These are phyloP conservation scores for Linnemannia zychae DNA, from an alignment of 192 early-diverging fungal genomes.

Conservation along the genomic window DNA sequence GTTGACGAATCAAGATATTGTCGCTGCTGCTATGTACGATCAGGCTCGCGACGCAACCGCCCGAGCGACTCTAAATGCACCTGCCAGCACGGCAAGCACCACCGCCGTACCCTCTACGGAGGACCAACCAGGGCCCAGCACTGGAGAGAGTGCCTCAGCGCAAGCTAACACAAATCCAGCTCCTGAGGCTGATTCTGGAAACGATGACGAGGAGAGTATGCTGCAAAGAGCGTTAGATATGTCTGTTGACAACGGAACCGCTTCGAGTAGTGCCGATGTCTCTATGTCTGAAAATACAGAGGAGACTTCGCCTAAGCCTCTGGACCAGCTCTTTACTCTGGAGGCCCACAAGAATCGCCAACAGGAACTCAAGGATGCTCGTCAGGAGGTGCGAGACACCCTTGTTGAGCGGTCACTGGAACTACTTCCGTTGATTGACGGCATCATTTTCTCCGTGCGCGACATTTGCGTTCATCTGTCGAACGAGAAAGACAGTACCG, in stretches of 20 bases:
- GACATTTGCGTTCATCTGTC: constrained; percentile 70
- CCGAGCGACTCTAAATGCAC: constrained; percentile 51
- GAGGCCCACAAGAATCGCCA: constrained; percentile 27
- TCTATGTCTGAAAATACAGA: constrained; percentile 38
- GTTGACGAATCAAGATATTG: constrained; percentile 75
- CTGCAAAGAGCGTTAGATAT: constrained; percentile 41
- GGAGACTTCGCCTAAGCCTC: constrained; percentile 44
- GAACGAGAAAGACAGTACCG: constrained; percentile 57
- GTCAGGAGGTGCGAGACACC: constrained; percentile 56
- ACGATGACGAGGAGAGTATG: constrained; percentile 26
- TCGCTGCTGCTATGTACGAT: constrained; percentile 52
- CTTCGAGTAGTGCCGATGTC: constrained; percentile 20
- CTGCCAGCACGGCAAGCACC: neutral
- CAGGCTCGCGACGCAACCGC: constrained; percentile 42
- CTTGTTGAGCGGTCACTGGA: constrained; percentile 49
- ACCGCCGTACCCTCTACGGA: neutral
- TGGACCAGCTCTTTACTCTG: neutral
- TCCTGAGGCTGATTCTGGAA: constrained; percentile 16
- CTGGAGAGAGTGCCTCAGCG: neutral
- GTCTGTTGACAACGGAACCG: constrained; percentile 14
- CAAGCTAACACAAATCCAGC: neutral
- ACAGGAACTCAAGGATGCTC: constrained; percentile 50
- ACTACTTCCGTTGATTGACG: constrained; percentile 67
- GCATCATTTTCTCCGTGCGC: constrained; percentile 74
- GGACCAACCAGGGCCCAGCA: neutral